phyloP scores from a whole-genome alignment of 1,284 basidiomycete genomes.

The Uromyces viciae-fabae region DNA sequence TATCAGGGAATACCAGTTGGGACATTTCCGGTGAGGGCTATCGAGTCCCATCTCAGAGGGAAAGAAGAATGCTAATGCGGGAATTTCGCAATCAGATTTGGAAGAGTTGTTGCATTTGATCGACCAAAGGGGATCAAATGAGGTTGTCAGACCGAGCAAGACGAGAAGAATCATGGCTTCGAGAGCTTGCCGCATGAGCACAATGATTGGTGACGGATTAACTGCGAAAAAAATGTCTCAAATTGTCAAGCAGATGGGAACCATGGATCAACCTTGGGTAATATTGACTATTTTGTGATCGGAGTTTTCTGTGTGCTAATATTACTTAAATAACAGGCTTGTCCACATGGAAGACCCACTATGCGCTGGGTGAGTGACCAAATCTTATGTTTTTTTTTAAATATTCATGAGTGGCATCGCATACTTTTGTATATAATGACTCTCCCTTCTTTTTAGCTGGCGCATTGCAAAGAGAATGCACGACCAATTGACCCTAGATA shows the following conservation, averaged over 20 bases:
- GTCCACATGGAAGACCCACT: slow-evolving; percentile 90
- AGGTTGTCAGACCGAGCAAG: slow-evolving; percentile 81
- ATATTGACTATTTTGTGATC: slow-evolving; percentile 36
- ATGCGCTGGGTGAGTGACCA: slow-evolving; percentile 64
- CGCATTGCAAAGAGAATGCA: slow-evolving; percentile 15
- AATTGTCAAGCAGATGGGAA: slow-evolving; percentile 89
- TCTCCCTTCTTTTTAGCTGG: neutral
- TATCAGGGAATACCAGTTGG: slow-evolving; percentile 84
- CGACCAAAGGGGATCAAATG: slow-evolving; percentile 69
- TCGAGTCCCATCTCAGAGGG: neutral
- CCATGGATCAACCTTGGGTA: slow-evolving; percentile 88
- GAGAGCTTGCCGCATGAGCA: slow-evolving; percentile 88
- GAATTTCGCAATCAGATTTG: slow-evolving; percentile 66
- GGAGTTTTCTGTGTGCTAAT: neutral
- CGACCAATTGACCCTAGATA: slow-evolving; percentile 16
- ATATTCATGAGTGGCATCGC: neutral
- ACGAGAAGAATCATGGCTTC: slow-evolving; percentile 94
- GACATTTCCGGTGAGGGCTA: slow-evolving; percentile 62
- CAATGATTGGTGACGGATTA: slow-evolving; percentile 89
- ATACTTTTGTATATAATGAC: neutral
- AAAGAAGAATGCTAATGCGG: neutral
- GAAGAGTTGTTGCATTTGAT: slow-evolving; percentile 86
- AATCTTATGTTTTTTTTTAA: neutral
- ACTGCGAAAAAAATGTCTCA: slow-evolving; percentile 74
- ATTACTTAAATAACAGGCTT: slow-evolving; percentile 63